Base-by-base conservation (phyloP, 179 eudicot genomes). In the Silene noctiflora region DNA sequence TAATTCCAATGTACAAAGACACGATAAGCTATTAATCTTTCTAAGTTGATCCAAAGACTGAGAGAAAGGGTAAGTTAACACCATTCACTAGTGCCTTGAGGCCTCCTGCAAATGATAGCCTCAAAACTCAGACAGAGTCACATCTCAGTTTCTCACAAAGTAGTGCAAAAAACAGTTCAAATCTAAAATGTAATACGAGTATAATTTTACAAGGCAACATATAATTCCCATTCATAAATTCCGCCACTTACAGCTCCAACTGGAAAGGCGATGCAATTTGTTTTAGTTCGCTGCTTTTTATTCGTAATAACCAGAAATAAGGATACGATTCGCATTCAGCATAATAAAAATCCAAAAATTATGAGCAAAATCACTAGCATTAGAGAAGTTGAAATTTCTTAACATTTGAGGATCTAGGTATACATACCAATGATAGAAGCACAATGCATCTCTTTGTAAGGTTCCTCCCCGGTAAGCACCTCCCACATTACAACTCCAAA, bases 401-500 rank as follows among this genome's bases (percentile, higher is more conserved):
- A 60, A 60, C 27, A 42, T 42, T 63, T 24, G 27, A 72, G n/a
- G 74, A 22, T n/a, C 6, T 48, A 21, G 42, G 27, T 71, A 65
- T 31, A 78, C 90, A 7, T 88, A 94, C 98, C 98, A 61, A 94
- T 94, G 75, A 94, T 86, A 27, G 94, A 89, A 69, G 96, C 97
- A 82, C 94, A 89, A 76, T 90, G 97, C 91, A 83, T 87, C 84
- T 92, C 96, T 35, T 88, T 76, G 74, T 94, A 94, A 29, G 98
- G 98, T 75, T 94, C 97, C 65, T 94, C 97, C 64, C 98, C 98
- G 12, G 98, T 94, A 42, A 94, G 94, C 87, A 94, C 79, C 70
- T 94, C 98, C 98, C 98, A 94, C 98, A 94, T 94, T 56, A 89
- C 97, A 69, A 94, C 89, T 76, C 97, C 98, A 81, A 92, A 94